These are phyloP conservation scores for Xylaria intraflava DNA, from an alignment of 495 filamentous ascomycete species.

Conservation along the genomic window DNA sequence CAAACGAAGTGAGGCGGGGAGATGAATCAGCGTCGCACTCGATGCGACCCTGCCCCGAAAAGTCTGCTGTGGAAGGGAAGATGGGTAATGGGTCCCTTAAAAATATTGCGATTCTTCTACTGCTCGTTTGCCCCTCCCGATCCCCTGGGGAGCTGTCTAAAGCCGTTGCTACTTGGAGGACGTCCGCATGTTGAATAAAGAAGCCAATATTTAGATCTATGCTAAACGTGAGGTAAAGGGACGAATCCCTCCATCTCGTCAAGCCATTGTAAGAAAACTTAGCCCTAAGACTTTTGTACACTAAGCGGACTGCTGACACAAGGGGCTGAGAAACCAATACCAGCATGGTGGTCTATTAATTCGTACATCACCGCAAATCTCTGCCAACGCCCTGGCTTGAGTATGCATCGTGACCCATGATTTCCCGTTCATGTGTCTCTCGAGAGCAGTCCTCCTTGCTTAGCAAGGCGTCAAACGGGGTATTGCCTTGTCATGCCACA, in stretches of 20 bases:
- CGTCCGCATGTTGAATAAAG: background rate
- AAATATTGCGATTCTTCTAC: too few relatives aligned
- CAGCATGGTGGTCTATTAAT: constrained; percentile 10
- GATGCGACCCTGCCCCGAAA: too few relatives aligned
- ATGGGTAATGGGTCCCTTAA: too few relatives aligned
- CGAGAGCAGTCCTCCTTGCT: constrained; percentile 1
- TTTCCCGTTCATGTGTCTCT: background rate
- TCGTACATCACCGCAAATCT: constrained; percentile 3
- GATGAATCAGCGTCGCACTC: too few relatives aligned
- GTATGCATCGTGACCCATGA: background rate
- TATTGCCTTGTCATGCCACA: constrained; percentile 23
- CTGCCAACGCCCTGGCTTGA: constrained; percentile 1
- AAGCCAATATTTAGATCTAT: background rate
- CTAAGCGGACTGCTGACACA: background rate
- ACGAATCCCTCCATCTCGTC: background rate
- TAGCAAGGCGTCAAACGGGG: constrained; percentile 14
- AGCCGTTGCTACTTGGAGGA: too few relatives aligned
- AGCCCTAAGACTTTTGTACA: background rate
- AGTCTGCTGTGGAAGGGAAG: too few relatives aligned
- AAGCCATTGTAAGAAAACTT: background rate
- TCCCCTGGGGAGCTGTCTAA: too few relatives aligned
- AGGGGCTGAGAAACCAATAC: background rate
- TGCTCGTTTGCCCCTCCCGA: too few relatives aligned
- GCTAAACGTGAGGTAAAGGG: background rate
- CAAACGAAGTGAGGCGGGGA: too few relatives aligned